These are phyloP conservation scores for Rosa persica DNA, from an alignment of 306 rosid genomes.

Conservation along the genomic window DNA sequence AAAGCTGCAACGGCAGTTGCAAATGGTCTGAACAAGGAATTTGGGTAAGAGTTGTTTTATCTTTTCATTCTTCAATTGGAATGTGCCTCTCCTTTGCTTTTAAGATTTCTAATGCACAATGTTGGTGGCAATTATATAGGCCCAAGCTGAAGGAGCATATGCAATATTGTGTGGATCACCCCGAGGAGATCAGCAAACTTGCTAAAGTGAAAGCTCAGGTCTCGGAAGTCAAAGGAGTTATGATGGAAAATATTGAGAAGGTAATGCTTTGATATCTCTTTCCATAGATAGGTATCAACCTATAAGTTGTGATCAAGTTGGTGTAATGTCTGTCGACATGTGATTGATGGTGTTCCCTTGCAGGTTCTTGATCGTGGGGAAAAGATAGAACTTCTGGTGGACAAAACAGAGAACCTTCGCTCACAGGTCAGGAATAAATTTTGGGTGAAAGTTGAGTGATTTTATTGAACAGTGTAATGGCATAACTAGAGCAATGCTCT, in stretches of 20 bases:
- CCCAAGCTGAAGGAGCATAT: constrained; percentile 88
- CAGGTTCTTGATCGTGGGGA: constrained; percentile 98
- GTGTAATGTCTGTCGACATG: constrained; percentile 23
- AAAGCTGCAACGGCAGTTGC: constrained; percentile 83
- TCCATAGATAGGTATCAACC: not conserved
- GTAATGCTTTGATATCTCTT: constrained; percentile 26
- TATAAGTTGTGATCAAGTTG: not conserved
- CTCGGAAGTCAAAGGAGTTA: constrained; percentile 88
- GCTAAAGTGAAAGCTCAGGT: constrained; percentile 95
- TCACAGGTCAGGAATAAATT: constrained; percentile 69
- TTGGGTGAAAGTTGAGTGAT: not conserved
- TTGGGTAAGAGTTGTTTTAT: constrained; percentile 51
- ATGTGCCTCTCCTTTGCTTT: constrained; percentile 5
- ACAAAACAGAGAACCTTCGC: constrained; percentile 88
- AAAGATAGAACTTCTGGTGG: constrained; percentile 88
- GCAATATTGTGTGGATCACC: constrained; percentile 89
- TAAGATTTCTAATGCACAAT: constrained; percentile 18
- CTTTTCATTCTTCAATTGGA: not conserved
- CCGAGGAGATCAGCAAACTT: constrained; percentile 82
- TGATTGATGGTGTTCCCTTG: constrained; percentile 20
- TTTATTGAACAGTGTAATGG: not conserved
- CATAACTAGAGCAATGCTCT: not conserved
- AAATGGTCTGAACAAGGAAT: constrained; percentile 71
- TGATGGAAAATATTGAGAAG: constrained; percentile 97
- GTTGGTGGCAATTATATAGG: constrained; percentile 38